Evolutionary conservation across 805 yeast genomes (phyloP).

Genomic region (Wickerhamiella kazuoi): DNA sequence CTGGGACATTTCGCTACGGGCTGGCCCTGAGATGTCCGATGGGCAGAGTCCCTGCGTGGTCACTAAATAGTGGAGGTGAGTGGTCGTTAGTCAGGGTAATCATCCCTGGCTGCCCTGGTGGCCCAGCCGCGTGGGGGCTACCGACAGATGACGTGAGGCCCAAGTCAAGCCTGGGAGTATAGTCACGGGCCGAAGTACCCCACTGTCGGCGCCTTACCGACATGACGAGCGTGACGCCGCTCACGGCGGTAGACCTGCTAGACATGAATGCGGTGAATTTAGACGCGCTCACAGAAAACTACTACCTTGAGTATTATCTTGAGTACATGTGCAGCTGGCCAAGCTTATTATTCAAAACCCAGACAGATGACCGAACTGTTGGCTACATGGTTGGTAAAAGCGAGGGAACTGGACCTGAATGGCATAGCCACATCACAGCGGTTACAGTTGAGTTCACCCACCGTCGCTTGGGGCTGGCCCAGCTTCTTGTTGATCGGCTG

Average conservation of each 20-base stretch:
- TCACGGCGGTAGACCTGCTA: conserved; percentile 72
- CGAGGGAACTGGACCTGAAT: conserved; percentile 67
- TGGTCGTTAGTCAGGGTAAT: no score
- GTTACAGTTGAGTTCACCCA: conserved; percentile 75
- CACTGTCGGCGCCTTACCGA: no score
- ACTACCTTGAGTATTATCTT: conserved; percentile 63
- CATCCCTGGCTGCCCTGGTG: no score
- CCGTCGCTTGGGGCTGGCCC: conserved; percentile 73
- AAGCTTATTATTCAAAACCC: conserved; percentile 63
- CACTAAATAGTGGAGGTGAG: no score
- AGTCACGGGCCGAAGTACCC: no score
- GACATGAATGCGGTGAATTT: conserved; percentile 57
- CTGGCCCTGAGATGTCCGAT: no score
- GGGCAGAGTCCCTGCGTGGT: no score
- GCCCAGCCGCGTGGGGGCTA: no score
- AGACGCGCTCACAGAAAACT: conserved; percentile 85
- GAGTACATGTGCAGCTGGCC: conserved; percentile 83
- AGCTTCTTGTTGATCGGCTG: conserved; percentile 54
- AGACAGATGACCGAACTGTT: conserved; percentile 19
- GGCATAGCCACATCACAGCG: conserved; percentile 96
- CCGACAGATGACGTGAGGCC: no score
- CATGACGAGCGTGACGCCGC: conserved; percentile 83
- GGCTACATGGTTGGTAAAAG: conserved; percentile 78
- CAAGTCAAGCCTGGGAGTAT: no score
- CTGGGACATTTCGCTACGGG: no score